These are phyloP conservation scores for Phytopythium aichiense DNA, from an alignment of 352 stramenopile species.

Conservation along the genomic window DNA sequence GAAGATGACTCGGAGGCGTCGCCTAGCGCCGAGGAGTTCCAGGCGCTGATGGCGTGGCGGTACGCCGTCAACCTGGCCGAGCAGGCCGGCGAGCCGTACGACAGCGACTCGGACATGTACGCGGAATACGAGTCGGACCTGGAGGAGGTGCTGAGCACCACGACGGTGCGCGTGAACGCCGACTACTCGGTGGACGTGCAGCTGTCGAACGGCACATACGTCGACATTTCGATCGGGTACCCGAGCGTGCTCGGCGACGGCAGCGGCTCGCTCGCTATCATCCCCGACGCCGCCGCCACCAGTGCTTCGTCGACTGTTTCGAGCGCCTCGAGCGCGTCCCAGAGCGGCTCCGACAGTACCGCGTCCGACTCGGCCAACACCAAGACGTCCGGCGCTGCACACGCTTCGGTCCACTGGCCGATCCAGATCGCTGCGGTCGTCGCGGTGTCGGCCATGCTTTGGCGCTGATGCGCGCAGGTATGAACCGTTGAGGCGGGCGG, in stretches of 20 bases:
- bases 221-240: constrained; percentile 20
- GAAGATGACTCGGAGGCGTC: constrained; percentile 13
- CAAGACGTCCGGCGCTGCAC: constrained; percentile 1
- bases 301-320: background rate
- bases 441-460: background rate
- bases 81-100: constrained; percentile 28
- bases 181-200: constrained; percentile 24
- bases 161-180: constrained; percentile 27
- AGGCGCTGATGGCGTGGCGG: constrained; percentile 42
- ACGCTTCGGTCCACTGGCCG: background rate
- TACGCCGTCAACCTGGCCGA: constrained; percentile 47
- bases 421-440: background rate
- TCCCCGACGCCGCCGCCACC: background rate
- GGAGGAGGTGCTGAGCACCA: constrained; percentile 18
- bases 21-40: constrained; percentile 27
- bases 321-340: background rate
- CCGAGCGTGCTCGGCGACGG: background rate
- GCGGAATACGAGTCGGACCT: constrained; percentile 39
- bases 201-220: constrained; percentile 22
- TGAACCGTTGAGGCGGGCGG: background rate
- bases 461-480: background rate
- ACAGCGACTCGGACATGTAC: constrained; percentile 38
- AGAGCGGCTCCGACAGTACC: background rate
- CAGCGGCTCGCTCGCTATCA: background rate
- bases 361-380: constrained; percentile 4